phyloP scores from a whole-genome alignment of 139 green algal species.

The Astrephomene gubernaculifera region DNA sequence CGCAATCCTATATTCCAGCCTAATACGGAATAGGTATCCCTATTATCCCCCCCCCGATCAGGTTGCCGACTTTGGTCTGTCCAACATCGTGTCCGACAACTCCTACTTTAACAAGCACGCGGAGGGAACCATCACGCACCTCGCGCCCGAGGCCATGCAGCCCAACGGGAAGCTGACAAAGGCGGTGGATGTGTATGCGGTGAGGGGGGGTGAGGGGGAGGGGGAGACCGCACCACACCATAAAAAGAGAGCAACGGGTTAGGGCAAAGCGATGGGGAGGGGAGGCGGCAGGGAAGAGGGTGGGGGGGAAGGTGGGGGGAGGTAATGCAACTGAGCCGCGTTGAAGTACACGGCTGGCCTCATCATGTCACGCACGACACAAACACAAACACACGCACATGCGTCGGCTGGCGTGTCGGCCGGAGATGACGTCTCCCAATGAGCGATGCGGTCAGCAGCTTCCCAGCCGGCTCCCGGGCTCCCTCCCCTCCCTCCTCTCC shows the following conservation, averaged over 20 bases:
- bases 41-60: neutral
- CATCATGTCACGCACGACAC: neutral
- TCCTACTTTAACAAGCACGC: conserved; percentile 55
- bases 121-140: conserved; percentile 53
- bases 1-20: no score
- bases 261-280: no score
- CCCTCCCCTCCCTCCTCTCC: no score
- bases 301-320: neutral
- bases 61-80: conserved; percentile 53
- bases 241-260: no score
- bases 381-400: neutral
- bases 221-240: no score
- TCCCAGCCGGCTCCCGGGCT: no score
- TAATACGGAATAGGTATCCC: no score
- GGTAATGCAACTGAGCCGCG: neutral
- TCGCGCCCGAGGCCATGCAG: conserved; percentile 49
- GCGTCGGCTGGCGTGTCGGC: no score
- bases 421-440: no score
- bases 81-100: conserved; percentile 52
- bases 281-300: no score
- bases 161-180: conserved; percentile 47
- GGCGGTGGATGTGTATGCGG: conserved; percentile 44
- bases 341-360: neutral
- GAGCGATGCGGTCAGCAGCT: no score
- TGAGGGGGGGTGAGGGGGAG: neutral